phyloP scores from a whole-genome alignment of 306 rosid genomes.

The Medicago ruthenica region DNA sequence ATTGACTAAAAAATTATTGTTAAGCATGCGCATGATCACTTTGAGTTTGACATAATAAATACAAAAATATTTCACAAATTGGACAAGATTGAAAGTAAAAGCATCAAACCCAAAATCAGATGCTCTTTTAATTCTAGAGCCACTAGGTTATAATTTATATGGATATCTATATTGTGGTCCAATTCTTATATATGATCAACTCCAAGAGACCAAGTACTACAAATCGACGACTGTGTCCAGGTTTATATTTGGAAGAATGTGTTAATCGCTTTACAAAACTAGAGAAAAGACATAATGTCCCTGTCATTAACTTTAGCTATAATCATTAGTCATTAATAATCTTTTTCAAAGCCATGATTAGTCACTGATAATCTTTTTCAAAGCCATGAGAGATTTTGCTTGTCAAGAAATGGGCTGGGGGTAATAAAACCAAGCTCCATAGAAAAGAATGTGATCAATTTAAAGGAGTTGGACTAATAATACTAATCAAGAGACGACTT shows the following conservation, averaged over 20 bases:
- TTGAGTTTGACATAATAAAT: conserved; percentile 46
- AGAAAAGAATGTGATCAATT: too few relatives aligned
- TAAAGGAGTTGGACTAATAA: too few relatives aligned
- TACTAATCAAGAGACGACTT: too few relatives aligned
- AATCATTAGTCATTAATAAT: conserved; percentile 52
- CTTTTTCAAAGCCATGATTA: conserved; percentile 25
- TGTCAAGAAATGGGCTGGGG: too few relatives aligned
- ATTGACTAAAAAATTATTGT: conserved; percentile 33
- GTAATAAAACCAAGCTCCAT: too few relatives aligned
- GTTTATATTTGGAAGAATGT: conserved; percentile 42
- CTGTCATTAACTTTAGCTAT: conserved; percentile 55
- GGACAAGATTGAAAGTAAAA: conserved; percentile 45
- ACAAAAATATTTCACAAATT: conserved; percentile 21
- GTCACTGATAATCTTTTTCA: too few relatives aligned
- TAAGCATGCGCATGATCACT: conserved; percentile 49
- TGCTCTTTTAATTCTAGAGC: conserved; percentile 30
- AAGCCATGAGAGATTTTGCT: too few relatives aligned
- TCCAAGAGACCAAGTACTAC: conserved; percentile 32
- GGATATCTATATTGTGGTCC: conserved; percentile 40
- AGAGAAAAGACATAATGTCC: conserved; percentile 50
- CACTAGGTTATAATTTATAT: conserved; percentile 33
- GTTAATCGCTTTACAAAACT: conserved; percentile 38
- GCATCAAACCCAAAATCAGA: conserved; percentile 45
- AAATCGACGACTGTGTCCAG: conserved; percentile 37
- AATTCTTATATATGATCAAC: conserved; percentile 15